phyloP scores from a whole-genome alignment of 208 protist genomes.

The Leishmania major region DNA sequence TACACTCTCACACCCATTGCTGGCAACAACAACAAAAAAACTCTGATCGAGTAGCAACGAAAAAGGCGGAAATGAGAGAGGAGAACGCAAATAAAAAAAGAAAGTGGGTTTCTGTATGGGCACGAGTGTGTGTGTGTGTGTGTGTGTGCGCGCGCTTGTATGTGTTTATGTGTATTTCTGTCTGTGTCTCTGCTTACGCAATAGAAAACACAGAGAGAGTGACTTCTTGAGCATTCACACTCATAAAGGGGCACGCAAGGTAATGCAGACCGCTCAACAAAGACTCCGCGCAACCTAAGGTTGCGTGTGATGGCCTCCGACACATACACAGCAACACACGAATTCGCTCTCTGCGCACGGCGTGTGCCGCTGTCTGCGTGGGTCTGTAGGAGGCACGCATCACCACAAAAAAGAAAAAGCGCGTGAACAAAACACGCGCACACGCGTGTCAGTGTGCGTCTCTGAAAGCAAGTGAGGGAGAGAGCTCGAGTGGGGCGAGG shows the following conservation, averaged over 20 bases:
- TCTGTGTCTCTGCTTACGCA: not conserved
- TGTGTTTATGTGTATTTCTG: not conserved
- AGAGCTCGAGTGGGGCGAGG: not conserved
- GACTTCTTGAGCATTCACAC: not conserved
- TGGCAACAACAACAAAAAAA: not conserved
- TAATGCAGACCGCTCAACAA: not conserved
- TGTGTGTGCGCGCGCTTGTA: not conserved
- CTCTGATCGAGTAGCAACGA: not conserved
- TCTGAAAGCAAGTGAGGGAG: not conserved
- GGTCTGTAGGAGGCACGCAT: not conserved
- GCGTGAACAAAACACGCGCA: not conserved
- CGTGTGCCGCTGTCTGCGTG: not conserved
- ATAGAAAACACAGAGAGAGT: not conserved
- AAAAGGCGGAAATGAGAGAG: not conserved
- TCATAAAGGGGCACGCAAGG: not conserved
- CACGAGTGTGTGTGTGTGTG: not conserved
- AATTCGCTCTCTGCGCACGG: too few species aligned
- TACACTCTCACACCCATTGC: not conserved
- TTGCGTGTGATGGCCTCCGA: not conserved
- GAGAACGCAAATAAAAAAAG: not conserved
- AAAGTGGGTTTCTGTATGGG: not conserved
- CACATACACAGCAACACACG: not conserved
- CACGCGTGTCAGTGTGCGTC: not conserved
- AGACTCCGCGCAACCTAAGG: not conserved
- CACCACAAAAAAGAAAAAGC: constrained; percentile 5